Evolutionary conservation across 129 eudicot species (phyloP).

Genomic region (Smallanthus sonchifolius): DNA sequence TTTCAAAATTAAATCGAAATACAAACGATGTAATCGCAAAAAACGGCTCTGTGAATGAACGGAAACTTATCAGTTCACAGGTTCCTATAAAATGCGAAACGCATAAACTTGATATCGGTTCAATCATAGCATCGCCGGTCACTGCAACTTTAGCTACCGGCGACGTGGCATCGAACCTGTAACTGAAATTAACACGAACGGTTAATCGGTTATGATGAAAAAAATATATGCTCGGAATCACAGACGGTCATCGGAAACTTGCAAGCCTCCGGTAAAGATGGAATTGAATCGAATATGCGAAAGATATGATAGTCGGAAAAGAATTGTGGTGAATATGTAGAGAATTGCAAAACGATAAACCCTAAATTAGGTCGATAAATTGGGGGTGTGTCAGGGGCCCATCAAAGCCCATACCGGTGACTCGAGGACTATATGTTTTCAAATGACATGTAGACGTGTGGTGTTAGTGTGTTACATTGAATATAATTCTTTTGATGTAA

Average conservation of each 20-base stretch:
- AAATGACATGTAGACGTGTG: too few species aligned
- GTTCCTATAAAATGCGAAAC: constrained; percentile 73
- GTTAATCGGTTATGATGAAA: too few species aligned
- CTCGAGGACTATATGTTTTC: too few species aligned
- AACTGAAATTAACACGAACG: not conserved
- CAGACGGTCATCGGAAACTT: too few species aligned
- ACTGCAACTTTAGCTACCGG: constrained; percentile 55
- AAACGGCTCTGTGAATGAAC: constrained; percentile 76
- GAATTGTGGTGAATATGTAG: constrained; percentile 1
- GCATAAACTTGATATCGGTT: constrained; percentile 37
- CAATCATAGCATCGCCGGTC: constrained; percentile 79
- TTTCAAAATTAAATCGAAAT: not conserved
- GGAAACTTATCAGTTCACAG: constrained; percentile 47
- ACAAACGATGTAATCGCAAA: constrained; percentile 52
- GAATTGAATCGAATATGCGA: too few species aligned
- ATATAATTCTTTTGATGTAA: too few species aligned
- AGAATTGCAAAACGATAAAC: constrained; percentile 8
- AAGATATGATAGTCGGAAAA: not conserved
- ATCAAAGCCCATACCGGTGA: not conserved
- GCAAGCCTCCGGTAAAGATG: too few species aligned
- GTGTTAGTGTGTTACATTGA: too few species aligned
- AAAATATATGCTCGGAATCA: too few species aligned
- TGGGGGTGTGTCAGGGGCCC: not conserved
- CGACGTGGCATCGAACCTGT: constrained; percentile 86
- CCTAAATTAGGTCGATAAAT: constrained; percentile 13